Percentiles rank a stretch among this genome's conserved stretches.
phyloP scores from a whole-genome alignment of 2,329 filamentous ascomycete genomes.

The Paraconiothyrium brasiliense region DNA sequence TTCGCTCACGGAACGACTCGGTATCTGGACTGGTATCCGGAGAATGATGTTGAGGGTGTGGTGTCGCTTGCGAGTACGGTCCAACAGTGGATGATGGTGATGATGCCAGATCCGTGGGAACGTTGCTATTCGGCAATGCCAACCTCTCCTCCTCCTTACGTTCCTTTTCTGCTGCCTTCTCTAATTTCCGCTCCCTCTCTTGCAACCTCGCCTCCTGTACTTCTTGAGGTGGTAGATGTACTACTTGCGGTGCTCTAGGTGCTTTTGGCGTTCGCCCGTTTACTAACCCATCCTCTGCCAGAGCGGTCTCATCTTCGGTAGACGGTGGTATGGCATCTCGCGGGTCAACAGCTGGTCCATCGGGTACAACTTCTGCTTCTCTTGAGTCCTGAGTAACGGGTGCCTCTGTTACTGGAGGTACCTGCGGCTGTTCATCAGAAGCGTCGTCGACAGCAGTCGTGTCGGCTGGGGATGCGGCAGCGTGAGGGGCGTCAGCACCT shows the following conservation, averaged over 20 bases:
- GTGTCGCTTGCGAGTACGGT: conserved; percentile 77
- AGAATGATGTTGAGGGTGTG: conserved; percentile 72
- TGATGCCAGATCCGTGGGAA: conserved; percentile 49
- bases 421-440: conserved; percentile 18
- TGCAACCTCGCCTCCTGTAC: conserved; percentile 58
- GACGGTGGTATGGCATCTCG: conserved; percentile 39
- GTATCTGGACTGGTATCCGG: conserved; percentile 79
- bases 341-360: conserved; percentile 35
- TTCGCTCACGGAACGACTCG: conserved; percentile 56
- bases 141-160: conserved; percentile 51
- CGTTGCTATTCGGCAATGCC: conserved; percentile 36
- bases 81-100: conserved; percentile 72
- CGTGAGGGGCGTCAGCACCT: conserved; percentile 19
- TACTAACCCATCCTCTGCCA: conserved; percentile 34
- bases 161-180: conserved; percentile 47
- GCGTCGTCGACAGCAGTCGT: conserved; percentile 27
- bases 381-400: conserved; percentile 26
- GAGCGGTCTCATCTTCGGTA: conserved; percentile 44
- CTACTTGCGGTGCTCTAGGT: conserved; percentile 43
- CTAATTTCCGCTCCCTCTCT: conserved; percentile 52
- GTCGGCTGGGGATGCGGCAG: conserved; percentile 22
- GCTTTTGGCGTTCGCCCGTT: conserved; percentile 21
- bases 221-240: conserved; percentile 61
- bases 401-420: conserved; percentile 17
- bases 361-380: conserved; percentile 18